These are phyloP conservation scores for Xenoacremonium recifei DNA, from an alignment of 2,329 filamentous ascomycete genomes.

Conservation along the genomic window DNA sequence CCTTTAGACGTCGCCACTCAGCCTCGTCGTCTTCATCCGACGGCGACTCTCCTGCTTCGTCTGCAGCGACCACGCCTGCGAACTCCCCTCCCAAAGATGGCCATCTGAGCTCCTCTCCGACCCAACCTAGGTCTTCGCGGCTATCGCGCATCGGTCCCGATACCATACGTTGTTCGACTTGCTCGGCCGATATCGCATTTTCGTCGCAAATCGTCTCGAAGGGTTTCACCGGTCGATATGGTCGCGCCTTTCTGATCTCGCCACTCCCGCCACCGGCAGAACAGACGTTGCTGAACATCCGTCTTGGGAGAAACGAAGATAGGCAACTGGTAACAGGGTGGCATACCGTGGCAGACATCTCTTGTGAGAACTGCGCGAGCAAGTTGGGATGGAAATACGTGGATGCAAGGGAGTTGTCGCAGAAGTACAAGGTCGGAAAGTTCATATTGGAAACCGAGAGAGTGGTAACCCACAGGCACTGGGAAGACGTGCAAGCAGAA, in stretches of 20 bases:
- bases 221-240: slow-evolving; percentile 65
- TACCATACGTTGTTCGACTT: slow-evolving; percentile 58
- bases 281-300: slow-evolving; percentile 51
- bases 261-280: slow-evolving; percentile 28
- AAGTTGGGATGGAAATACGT: slow-evolving; percentile 69
- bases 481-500: slow-evolving; percentile 39
- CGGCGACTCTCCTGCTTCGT: slow-evolving; percentile 24
- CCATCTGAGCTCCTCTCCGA: slow-evolving; percentile 10
- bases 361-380: slow-evolving; percentile 52
- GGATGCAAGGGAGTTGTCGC: slow-evolving; percentile 56
- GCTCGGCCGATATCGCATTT: slow-evolving; percentile 61
- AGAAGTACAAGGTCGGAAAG: slow-evolving; percentile 68
- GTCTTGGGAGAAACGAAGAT: slow-evolving; percentile 52
- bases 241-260: slow-evolving; percentile 61
- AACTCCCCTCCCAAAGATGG: slow-evolving; percentile 22
- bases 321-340: slow-evolving; percentile 60
- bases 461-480: slow-evolving; percentile 50
- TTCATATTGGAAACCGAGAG: slow-evolving; percentile 64
- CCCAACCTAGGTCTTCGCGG: slow-evolving; percentile 36
- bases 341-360: slow-evolving; percentile 64
- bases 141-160: slow-evolving; percentile 48
- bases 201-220: slow-evolving; percentile 62
- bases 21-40: slow-evolving; percentile 33
- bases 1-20: slow-evolving; percentile 44
- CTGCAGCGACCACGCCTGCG: slow-evolving; percentile 27